Evolutionary conservation across 805 yeast genomes (phyloP).

Genomic region (Nakazawaea siamensis): DNA sequence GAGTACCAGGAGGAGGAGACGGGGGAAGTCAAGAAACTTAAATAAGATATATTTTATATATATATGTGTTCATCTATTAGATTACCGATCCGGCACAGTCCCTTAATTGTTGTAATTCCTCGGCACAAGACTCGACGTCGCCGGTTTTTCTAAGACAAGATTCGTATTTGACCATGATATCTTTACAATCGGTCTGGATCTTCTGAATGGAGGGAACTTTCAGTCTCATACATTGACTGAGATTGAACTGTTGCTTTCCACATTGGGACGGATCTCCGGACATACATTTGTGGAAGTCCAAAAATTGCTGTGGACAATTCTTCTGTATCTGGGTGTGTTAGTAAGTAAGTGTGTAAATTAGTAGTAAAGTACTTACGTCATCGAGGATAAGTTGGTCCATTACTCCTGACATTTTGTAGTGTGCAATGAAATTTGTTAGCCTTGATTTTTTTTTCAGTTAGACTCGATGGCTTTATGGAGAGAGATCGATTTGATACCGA

Average conservation of each 20-base stretch:
- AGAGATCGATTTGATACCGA: not conserved
- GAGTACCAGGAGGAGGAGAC: constrained; percentile 18
- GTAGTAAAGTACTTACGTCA: constrained; percentile 35
- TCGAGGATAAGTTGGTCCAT: constrained; percentile 71
- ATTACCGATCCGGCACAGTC: constrained; percentile 34
- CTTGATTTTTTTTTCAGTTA: too few species aligned
- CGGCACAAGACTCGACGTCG: constrained; percentile 43
- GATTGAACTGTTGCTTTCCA: constrained; percentile 41
- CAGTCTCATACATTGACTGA: constrained; percentile 55
- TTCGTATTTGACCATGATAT: constrained; percentile 54
- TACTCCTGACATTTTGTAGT: constrained; percentile 29
- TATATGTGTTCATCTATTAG: too few species aligned
- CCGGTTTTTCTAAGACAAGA: constrained; percentile 46
- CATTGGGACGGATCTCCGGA: constrained; percentile 51
- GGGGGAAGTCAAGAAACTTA: constrained; percentile 8
- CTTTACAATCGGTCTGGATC: constrained; percentile 56
- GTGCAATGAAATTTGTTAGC: too few species aligned
- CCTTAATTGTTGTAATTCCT: constrained; percentile 46
- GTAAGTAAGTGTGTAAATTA: not conserved
- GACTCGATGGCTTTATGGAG: too few species aligned
- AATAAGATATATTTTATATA: constrained; percentile 1
- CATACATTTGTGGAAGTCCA: constrained; percentile 69
- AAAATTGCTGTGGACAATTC: constrained; percentile 65
- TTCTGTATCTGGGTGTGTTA: constrained; percentile 41
- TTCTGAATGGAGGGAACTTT: constrained; percentile 64